These are phyloP conservation scores for Mimosa bimucronata DNA, from an alignment of 306 rosid species.

Conservation along the genomic window DNA sequence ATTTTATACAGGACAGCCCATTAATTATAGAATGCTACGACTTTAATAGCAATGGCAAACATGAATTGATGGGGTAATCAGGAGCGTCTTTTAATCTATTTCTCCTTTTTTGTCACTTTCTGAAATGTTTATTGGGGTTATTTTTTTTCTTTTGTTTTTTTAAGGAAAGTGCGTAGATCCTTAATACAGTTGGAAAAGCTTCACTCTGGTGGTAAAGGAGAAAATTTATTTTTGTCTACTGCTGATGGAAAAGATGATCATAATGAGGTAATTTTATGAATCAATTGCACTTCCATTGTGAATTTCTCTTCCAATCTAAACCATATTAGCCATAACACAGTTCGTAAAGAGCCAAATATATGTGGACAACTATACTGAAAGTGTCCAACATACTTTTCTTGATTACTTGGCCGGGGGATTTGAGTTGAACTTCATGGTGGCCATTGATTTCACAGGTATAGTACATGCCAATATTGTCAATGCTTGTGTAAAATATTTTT, in stretches of 20 bases:
- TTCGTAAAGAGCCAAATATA: constrained; percentile 67
- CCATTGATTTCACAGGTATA: constrained; percentile 80
- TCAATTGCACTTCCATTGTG: constrained; percentile 4
- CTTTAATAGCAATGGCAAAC: constrained; percentile 79
- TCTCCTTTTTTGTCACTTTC: constrained; percentile 13
- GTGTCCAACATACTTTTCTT: constrained; percentile 68
- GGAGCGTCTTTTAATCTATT: constrained; percentile 19
- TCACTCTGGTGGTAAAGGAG: constrained; percentile 57
- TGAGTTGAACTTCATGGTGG: constrained; percentile 83
- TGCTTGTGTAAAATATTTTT: not conserved
- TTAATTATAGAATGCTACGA: constrained; percentile 76
- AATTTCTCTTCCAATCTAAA: constrained; percentile 22
- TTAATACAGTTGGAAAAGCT: constrained; percentile 71
- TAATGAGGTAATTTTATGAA: constrained; percentile 51
- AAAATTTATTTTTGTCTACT: constrained; percentile 49
- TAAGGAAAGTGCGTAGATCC: constrained; percentile 69
- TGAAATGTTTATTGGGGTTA: constrained; percentile 29
- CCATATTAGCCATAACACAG: constrained; percentile 46
- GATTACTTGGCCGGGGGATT: constrained; percentile 80
- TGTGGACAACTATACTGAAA: constrained; percentile 67
- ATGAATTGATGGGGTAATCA: constrained; percentile 76
- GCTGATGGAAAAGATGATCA: constrained; percentile 59
- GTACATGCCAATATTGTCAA: constrained; percentile 8
- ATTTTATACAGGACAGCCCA: constrained; percentile 65
- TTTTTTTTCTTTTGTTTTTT: constrained; percentile 39